These are phyloP conservation scores for Metarhizium humberi DNA, from an alignment of 2,329 filamentous ascomycete species.

Conservation along the genomic window DNA sequence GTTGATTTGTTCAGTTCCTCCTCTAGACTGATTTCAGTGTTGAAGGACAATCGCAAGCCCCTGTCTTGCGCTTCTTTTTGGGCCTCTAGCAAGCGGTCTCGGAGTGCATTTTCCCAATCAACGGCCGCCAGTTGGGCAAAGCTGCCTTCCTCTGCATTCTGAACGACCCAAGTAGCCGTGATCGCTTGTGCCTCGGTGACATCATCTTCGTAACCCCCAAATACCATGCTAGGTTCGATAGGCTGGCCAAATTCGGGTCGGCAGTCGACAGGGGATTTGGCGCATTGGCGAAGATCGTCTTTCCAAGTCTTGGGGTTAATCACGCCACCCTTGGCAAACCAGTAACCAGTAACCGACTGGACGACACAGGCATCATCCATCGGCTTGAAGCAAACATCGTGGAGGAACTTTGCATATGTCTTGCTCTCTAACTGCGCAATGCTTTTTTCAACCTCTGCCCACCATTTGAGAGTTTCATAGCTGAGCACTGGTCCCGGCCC, in stretches of 20 bases:
- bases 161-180: constrained; percentile 90
- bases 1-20: constrained; percentile 96
- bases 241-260: constrained; percentile 85
- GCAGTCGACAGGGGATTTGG: constrained; percentile 72
- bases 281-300: constrained; percentile 61
- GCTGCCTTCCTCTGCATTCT: constrained; percentile 70
- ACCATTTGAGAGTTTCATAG: constrained; percentile 86
- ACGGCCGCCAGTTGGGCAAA: constrained; percentile 63
- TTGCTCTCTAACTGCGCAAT: constrained; percentile 64
- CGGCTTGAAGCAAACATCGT: constrained; percentile 91
- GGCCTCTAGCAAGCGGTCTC: constrained; percentile 62
- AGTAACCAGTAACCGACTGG: constrained; percentile 88
- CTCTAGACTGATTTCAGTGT: constrained; percentile 88
- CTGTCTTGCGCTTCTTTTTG: constrained; percentile 70
- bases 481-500: constrained; percentile 69
- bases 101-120: constrained; percentile 81
- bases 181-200: constrained; percentile 69
- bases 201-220: constrained; percentile 68
- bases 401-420: constrained; percentile 57
- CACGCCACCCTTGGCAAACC: constrained; percentile 46
- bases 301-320: constrained; percentile 52
- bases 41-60: constrained; percentile 85
- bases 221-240: constrained; percentile 72
- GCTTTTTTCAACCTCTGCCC: constrained; percentile 80
- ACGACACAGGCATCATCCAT: constrained; percentile 83